phyloP scores from a whole-genome alignment of 495 filamentous ascomycete species.

The Trichoderma asperelloides region DNA sequence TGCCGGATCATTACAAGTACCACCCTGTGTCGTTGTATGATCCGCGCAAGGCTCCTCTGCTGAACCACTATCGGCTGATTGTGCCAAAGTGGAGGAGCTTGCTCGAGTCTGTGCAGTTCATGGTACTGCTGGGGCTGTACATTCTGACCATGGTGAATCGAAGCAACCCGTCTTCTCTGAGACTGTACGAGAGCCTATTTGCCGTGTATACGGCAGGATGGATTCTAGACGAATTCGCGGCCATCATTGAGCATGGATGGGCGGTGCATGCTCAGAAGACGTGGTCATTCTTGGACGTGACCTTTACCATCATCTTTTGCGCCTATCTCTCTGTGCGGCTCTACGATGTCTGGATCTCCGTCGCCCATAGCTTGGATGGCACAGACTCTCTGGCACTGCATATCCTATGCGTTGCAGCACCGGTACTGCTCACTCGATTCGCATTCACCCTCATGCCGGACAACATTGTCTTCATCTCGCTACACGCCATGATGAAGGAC shows the following conservation, averaged over 20 bases:
- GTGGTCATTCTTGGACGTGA: constrained; percentile 59
- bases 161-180: constrained; percentile 26
- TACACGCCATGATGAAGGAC: constrained; percentile 58
- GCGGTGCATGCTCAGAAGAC: constrained; percentile 58
- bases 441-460: constrained; percentile 60
- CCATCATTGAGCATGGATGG: constrained; percentile 60
- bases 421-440: constrained; percentile 51
- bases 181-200: constrained; percentile 42
- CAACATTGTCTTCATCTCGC: constrained; percentile 58
- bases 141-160: constrained; percentile 46
- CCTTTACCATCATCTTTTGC: constrained; percentile 47
- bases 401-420: constrained; percentile 51
- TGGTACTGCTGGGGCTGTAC: constrained; percentile 46
- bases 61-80: constrained; percentile 59
- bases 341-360: constrained; percentile 30
- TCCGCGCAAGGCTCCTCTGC: constrained; percentile 44
- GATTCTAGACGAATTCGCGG: constrained; percentile 54
- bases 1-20: constrained; percentile 58
- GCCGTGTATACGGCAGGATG: constrained; percentile 49
- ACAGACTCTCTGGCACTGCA: constrained; percentile 42
- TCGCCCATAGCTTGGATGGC: constrained; percentile 40
- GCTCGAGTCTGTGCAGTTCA: constrained; percentile 51
- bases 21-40: constrained; percentile 55
- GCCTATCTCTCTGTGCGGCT: constrained; percentile 47
- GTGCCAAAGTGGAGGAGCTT: constrained; percentile 51